phyloP scores from a whole-genome alignment of 1,284 basidiomycete genomes.

The Tilletiaria anomala region DNA sequence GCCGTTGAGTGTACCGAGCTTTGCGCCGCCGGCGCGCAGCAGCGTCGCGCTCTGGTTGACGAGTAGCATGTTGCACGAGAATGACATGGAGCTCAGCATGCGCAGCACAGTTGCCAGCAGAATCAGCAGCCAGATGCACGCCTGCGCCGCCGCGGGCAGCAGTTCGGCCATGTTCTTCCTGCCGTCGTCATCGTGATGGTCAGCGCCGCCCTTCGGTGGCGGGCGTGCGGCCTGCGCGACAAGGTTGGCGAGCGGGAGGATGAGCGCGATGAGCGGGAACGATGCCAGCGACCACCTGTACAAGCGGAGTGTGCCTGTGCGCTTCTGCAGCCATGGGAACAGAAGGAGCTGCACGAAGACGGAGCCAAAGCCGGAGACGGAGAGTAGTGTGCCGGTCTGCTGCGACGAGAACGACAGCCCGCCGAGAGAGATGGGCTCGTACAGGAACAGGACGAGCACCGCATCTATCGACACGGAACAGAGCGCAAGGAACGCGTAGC shows the following conservation, averaged over 20 bases:
- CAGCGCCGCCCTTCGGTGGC: too few relatives aligned
- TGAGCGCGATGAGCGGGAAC: conserved; percentile 13
- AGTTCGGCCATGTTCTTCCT: background rate
- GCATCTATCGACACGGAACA: conserved; percentile 17
- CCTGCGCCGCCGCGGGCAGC: background rate
- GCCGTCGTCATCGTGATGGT: background rate
- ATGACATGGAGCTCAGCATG: background rate
- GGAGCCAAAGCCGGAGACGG: conserved; percentile 13
- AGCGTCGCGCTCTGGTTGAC: background rate
- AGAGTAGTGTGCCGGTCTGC: conserved; percentile 20
- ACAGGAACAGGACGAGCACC: conserved; percentile 23
- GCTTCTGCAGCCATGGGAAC: conserved; percentile 15
- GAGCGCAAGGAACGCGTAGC: conserved; percentile 18
- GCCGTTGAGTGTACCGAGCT: background rate
- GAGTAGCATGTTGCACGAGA: background rate
- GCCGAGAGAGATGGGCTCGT: conserved; percentile 10
- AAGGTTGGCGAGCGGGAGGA: conserved; percentile 15
- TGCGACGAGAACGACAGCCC: conserved; percentile 11
- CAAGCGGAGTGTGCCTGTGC: conserved; percentile 9
- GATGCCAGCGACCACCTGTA: conserved; percentile 10
- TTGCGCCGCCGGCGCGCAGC: background rate
- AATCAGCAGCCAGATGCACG: background rate
- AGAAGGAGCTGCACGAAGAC: conserved; percentile 17
- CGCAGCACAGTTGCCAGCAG: background rate
- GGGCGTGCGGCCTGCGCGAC: conserved; percentile 7